Base-by-base conservation (phyloP, 306 rosid species). In the Cercis canadensis region DNA sequence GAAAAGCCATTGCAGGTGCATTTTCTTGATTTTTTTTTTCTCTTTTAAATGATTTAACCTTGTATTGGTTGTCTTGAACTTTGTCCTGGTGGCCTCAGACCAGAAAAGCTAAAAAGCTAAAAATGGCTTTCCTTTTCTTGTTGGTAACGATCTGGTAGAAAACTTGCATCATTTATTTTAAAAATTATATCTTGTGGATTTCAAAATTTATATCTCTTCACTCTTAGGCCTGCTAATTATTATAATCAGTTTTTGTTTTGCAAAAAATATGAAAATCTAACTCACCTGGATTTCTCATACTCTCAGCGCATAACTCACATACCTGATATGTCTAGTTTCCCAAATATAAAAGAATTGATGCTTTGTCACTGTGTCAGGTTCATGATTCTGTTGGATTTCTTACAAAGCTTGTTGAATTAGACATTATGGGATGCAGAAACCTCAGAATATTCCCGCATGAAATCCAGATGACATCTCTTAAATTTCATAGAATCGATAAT, bases 261-360 rank as follows among this genome's bases (percentile, higher is more conserved):
- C 46, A n/a, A 75, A 74, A 67, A 9, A 47, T 75, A 36, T 66
- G 29, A 47, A 51, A 57, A 49, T 15, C 8, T 67, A 32, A 65
- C 73, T 47, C 47, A 56, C 9, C 46, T 75, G 62, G 32, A 75
- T 21, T 17, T 75, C 36, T 75, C 74, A 11, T 5, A 37, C 0
- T 49, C 69, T 39, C 11, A 51, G 0, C n/a, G 5, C 19, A 7
- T 51, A 7, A 51, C 8, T 12, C 8, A n/a, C 13, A 17, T 51
- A 0, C 57, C 57, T 12, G 57, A 51, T 17, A 15, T 51, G 17
- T 51, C 24, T n/a, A 8, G 57, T 4, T 12, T 15, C 10, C 57
- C 62, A 29, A 56, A 11, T 56, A 9, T 56, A 12, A 16, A 31
- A 4, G 5, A 56, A 31, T 56, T 56, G 2, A 29, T 2, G 5